Conservation (phyloP, 2,329 filamentous ascomycete species). For the Dendrostoma leiphaemia region DNA sequence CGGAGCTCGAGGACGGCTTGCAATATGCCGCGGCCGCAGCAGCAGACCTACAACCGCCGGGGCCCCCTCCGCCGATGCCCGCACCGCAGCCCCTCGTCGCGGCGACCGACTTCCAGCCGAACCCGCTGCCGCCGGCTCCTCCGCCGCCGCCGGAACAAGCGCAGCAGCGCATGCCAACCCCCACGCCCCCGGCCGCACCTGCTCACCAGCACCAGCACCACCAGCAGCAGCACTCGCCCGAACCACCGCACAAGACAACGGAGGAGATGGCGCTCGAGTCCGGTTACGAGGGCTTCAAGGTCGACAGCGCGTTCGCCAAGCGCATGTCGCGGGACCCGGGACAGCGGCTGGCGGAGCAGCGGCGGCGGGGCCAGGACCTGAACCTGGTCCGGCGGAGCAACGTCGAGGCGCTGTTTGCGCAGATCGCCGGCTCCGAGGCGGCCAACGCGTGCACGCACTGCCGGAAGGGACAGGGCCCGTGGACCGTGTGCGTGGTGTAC, state of each 20-base stretch:
- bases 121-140: not conserved
- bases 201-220: not conserved
- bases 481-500: conserved; percentile 57
- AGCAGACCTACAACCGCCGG: conserved; percentile 15
- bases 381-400: conserved; percentile 59
- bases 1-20: conserved; percentile 7
- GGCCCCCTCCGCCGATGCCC: conserved; percentile 14
- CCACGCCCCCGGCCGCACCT: not conserved
- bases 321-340: conserved; percentile 49
- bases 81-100: conserved; percentile 19
- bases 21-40: conserved; percentile 11
- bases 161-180: no score
- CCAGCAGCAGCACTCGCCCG: not conserved
- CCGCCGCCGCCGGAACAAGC: not conserved
- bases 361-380: conserved; percentile 51
- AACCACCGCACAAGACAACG: conserved; percentile 33
- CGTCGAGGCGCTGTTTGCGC: conserved; percentile 57
- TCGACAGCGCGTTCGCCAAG: conserved; percentile 55
- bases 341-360: conserved; percentile 49
- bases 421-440: conserved; percentile 51
- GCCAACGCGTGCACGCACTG: conserved; percentile 57
- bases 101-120: conserved; percentile 20
- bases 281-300: conserved; percentile 45
- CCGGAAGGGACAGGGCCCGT: conserved; percentile 58
- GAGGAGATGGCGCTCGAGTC: conserved; percentile 45